Percentiles rank a stretch among this genome's conserved stretches.
Conservation (phyloP, 202 grass and related monocot species). For the Schoenoplectus tabernaemontani region DNA sequence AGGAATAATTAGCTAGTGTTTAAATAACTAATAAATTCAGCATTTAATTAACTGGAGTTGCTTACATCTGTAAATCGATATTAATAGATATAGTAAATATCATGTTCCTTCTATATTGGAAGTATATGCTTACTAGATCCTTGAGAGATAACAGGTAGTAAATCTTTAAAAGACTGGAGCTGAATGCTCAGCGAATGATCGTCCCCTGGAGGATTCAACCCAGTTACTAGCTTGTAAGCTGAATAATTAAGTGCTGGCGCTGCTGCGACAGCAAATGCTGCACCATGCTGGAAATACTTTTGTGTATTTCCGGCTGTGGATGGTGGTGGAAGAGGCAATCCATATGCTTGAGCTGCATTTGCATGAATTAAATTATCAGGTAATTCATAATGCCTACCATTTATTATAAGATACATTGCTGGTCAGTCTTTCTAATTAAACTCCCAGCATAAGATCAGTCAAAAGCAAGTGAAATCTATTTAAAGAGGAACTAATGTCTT, state of each 20-base stretch:
- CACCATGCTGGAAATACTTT: constrained; percentile 2
- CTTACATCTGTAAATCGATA: too few species aligned
- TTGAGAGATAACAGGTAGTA: neutral
- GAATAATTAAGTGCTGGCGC: neutral
- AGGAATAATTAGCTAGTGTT: too few species aligned
- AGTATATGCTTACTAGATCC: neutral
- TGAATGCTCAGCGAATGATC: neutral
- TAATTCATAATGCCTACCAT: too few species aligned
- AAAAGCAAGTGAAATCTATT: too few species aligned
- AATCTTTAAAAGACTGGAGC: constrained; percentile 4
- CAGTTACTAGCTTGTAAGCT: neutral
- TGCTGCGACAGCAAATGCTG: constrained; percentile 21
- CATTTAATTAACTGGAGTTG: too few species aligned
- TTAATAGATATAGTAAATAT: too few species aligned
- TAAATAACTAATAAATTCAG: too few species aligned
- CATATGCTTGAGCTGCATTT: constrained; percentile 26
- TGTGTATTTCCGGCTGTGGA: neutral
- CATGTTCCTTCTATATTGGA: too few species aligned
- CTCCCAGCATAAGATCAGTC: too few species aligned
- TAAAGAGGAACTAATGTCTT: too few species aligned
- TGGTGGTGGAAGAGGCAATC: constrained; percentile 13
- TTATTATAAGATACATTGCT: too few species aligned
- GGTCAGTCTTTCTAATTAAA: too few species aligned
- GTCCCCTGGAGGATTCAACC: neutral
- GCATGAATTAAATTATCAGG: neutral